Evolutionary conservation across 805 yeast genomes (phyloP).

Genomic region (Phaffomyces thermotolerans): DNA sequence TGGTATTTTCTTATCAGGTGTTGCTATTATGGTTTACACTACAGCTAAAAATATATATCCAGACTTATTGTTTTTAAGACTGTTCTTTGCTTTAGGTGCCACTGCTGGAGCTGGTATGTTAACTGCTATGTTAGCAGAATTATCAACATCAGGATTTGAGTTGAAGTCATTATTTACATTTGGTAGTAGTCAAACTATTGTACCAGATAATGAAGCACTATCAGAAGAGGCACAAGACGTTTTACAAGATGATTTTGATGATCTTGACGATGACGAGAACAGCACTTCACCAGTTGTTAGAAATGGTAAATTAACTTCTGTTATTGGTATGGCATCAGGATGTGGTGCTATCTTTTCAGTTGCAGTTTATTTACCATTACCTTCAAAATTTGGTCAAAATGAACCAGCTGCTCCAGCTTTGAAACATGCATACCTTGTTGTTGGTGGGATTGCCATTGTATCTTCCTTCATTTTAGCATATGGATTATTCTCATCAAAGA

Average conservation of each 20-base stretch:
- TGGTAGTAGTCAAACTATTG: constrained; percentile 2
- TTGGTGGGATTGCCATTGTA: constrained; percentile 36
- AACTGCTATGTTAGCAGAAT: constrained; percentile 52
- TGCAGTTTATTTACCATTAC: constrained; percentile 46
- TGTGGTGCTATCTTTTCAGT: constrained; percentile 64
- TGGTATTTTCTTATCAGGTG: constrained; percentile 43
- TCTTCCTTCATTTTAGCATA: constrained; percentile 33
- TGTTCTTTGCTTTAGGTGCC: constrained; percentile 57
- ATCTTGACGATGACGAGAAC: constrained; percentile 5
- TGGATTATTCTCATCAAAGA: constrained; percentile 40
- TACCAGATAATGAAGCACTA: constrained; percentile 4
- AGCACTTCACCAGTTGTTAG: constrained; percentile 17
- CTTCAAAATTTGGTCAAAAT: constrained; percentile 37
- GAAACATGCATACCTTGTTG: constrained; percentile 39
- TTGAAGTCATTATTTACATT: constrained; percentile 17
- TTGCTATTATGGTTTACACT: constrained; percentile 44
- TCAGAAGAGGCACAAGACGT: background rate
- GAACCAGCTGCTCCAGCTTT: constrained; percentile 39
- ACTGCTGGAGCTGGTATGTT: constrained; percentile 47
- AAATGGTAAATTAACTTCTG: constrained; percentile 52
- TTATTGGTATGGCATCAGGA: constrained; percentile 57
- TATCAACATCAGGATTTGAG: constrained; percentile 39
- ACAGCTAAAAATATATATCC: constrained; percentile 40
- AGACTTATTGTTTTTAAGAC: constrained; percentile 41
- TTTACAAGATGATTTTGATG: constrained; percentile 6